Evolutionary conservation across 1,284 basidiomycete genomes (phyloP).

Genomic region (Ceratobasidium sp.): DNA sequence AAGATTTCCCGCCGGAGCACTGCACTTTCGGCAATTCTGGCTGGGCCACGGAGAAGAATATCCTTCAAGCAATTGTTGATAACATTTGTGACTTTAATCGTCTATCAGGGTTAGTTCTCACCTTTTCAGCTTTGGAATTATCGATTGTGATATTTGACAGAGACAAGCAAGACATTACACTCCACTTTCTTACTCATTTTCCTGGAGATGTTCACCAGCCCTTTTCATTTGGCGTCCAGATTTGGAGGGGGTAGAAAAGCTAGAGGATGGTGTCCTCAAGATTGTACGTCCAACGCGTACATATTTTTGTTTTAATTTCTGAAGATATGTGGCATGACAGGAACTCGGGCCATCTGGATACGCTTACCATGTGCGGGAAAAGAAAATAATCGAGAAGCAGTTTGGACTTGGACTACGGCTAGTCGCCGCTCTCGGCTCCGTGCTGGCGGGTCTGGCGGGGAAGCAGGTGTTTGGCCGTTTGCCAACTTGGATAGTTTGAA

Average conservation of each 20-base stretch:
- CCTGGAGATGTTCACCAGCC: constrained; percentile 92
- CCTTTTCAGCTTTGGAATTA: not conserved
- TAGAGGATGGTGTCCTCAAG: not conserved
- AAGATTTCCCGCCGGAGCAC: constrained; percentile 75
- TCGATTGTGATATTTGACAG: constrained; percentile 39
- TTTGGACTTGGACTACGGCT: constrained; percentile 84
- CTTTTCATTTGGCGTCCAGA: constrained; percentile 74
- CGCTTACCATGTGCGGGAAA: constrained; percentile 67
- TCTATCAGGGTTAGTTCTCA: not conserved
- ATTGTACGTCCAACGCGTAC: too few species aligned
- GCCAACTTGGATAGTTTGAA: not conserved
- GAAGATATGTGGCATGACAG: constrained; percentile 53
- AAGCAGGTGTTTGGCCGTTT: not conserved
- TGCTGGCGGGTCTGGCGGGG: constrained; percentile 59
- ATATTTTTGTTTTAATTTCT: not conserved
- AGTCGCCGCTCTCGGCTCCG: constrained; percentile 78
- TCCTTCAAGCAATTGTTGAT: constrained; percentile 78
- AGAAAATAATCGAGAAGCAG: constrained; percentile 80
- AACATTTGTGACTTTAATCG: constrained; percentile 65
- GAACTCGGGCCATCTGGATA: constrained; percentile 90
- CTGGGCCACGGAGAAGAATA: constrained; percentile 74
- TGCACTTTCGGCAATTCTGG: constrained; percentile 81
- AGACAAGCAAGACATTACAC: constrained; percentile 58
- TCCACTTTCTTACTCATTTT: constrained; percentile 91
- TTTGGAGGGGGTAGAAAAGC: constrained; percentile 48